Base-by-base conservation (phyloP, 2,329 filamentous ascomycete species). In the Falciphora oryzae region DNA sequence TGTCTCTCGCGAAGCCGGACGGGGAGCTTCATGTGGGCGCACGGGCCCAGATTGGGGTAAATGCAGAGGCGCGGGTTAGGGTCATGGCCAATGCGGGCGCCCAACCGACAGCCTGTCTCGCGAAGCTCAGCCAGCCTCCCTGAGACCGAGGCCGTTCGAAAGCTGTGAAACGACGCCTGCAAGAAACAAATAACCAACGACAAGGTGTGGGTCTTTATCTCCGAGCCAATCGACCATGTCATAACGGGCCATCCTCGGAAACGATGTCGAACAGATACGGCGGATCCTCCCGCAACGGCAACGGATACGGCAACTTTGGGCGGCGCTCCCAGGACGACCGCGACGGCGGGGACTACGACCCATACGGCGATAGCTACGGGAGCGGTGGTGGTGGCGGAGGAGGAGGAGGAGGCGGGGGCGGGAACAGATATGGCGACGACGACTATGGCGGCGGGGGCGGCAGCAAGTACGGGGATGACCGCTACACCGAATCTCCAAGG, bases 191-290 rank as follows among this genome's bases (percentile, higher is more conserved):
- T 6, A 53, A 53, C 8, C 16, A 53, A 1, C 44, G 44, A n/a
- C 18, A 11, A 35, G 44, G 22, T n/a, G 44, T 53, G 44, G 44
- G 44, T 3, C 44, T 53, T 11, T n/a, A 53, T 53, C 44, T 1
- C 22, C 44, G 14, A 22, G 44, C 56, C 61, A 25, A 27, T 58
- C 29, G 57, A 63, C 53, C 18, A 63, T 63, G 61, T 35, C 61
- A 11, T 63, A 58, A 31, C 61, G n/a, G 61, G 57, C 29, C 32
- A 16, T 32, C 53, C 32, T 44, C 27, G 18, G 18, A 62, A 13
- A 76, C 65, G 73, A 85, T 85, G 83, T 76, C 82, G 69, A 79
- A 80, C 73, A 79, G 82, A 70, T 83, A 81, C 74, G 81, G 79
- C 70, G 75, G 71, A 66, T 73, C 81, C 65, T 80, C 77, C 73